Base-by-base conservation (phyloP, 176 grass and related monocot genomes). In the Ampelocalamus luodianensis region DNA sequence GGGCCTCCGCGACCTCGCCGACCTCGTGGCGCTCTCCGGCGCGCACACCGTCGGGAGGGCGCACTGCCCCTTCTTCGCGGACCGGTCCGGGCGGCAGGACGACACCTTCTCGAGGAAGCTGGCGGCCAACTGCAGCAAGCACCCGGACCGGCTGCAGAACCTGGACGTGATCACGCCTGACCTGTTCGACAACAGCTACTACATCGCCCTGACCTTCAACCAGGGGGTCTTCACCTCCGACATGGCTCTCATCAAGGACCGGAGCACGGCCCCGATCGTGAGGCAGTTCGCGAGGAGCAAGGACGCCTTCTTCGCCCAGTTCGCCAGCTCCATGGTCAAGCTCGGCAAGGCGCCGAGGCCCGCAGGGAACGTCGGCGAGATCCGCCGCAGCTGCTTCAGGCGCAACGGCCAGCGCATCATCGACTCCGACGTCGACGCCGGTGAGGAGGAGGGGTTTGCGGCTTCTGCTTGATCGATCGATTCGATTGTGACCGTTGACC, bases 31-130 rank as follows among this genome's bases (percentile, higher is more conserved):
- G 84, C 92, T 97, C 15, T 97, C 95, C 13, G 90, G 95, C 1
- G 92, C 77, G 42, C 95, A 94, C 88, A 94, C 92, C 86, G 62
- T 97, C 75, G 90, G 92, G 3, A 77, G 72, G 45, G 82, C 92
- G 26, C 80, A 79, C 54, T 97, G 94, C 86, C 40, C 40, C 72
- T 26, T 63, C 82, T 85, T 89, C 79, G 17, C 44, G 51, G 44
- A 82, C 68, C 58, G 55, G 87, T 50, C 78, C 4, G 11, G 56
- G 22, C 73, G 82, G 8, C 18, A 34, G 16, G 83, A 89, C 43
- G 92, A 93, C 72, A 18, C 48, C 37, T 89, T 80, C 87, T 78
- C 76, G 9, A 20, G 3, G 68, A 71, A 18, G 82, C 82, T 89
- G 48, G 20, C 18, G 2, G 58, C 18, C 53, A 85, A 77, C 45